Percentiles rank a stretch among this genome's conserved stretches.
Evolutionary conservation across 768 basidiomycete genomes (phyloP).

Genomic region (Suillus subalutaceus): DNA sequence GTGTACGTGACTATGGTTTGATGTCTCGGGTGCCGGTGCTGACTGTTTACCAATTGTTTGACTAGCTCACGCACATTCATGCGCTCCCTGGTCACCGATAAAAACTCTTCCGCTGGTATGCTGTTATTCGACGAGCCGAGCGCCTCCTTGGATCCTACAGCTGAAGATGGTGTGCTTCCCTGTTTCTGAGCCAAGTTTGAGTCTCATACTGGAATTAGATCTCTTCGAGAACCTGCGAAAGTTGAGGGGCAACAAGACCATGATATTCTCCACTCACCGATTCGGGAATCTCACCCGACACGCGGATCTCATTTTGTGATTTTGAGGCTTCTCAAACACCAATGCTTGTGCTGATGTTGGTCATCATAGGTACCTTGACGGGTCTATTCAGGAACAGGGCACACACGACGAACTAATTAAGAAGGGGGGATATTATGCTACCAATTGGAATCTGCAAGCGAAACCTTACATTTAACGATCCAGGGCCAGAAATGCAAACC

Average conservation of each 20-base stretch:
- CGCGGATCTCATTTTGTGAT: constrained; percentile 71
- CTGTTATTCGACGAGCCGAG: constrained; percentile 75
- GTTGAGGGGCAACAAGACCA: constrained; percentile 60
- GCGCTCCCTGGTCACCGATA: constrained; percentile 56
- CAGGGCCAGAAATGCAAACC: too few relatives aligned
- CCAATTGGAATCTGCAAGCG: constrained; percentile 74
- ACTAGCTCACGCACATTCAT: constrained; percentile 68
- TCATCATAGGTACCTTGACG: constrained; percentile 63
- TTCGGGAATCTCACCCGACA: constrained; percentile 70
- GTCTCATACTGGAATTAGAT: constrained; percentile 36
- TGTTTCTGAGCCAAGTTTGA: background rate
- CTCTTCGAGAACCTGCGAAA: constrained; percentile 70
- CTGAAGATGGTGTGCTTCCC: constrained; percentile 61
- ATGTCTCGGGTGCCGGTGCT: background rate
- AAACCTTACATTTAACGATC: constrained; percentile 55
- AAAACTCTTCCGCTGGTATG: constrained; percentile 51
- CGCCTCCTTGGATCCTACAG: constrained; percentile 72
- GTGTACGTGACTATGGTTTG: constrained; percentile 42
- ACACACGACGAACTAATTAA: constrained; percentile 63
- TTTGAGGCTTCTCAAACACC: background rate
- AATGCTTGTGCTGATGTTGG: background rate
- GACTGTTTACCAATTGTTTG: background rate
- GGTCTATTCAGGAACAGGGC: constrained; percentile 66
- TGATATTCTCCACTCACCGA: constrained; percentile 73
- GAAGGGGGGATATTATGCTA: constrained; percentile 65